A percentile compares a stretch with the other conserved stretches of the same genome.
These are phyloP conservation scores for Solanum megistacrolobum DNA, from an alignment of 257 asterid genomes.

Conservation along the genomic window DNA sequence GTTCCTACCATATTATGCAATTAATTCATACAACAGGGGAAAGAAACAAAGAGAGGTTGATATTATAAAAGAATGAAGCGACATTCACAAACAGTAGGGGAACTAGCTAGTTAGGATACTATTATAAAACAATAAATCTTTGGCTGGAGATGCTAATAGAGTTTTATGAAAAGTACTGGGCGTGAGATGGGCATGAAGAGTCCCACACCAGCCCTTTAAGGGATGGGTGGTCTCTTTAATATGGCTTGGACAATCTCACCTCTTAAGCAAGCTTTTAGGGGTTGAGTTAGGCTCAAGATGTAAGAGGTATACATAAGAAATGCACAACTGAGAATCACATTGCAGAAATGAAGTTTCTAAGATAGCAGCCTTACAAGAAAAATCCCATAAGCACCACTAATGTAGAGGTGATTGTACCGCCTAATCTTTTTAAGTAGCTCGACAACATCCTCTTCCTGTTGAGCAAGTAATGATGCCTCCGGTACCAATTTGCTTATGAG, in stretches of 20 bases:
- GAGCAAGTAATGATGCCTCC: conserved; percentile 13
- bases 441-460: conserved; percentile 20
- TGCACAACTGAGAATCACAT: not conserved
- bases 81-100: not conserved
- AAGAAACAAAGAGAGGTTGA: not conserved
- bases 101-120: not conserved
- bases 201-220: not conserved
- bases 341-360: not conserved
- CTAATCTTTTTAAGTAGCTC: conserved; percentile 28
- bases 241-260: not conserved
- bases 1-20: not conserved
- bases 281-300: not conserved
- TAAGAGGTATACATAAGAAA: not conserved
- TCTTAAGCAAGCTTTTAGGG: not conserved
- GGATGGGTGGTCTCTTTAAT: not conserved
- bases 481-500: conserved; percentile 35
- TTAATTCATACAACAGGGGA: not conserved
- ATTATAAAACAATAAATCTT: not conserved
- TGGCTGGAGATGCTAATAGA: not conserved
- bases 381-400: conserved; percentile 27
- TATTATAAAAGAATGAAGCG: not conserved
- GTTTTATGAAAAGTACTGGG: not conserved
- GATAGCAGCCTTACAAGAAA: conserved; percentile 23
- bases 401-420: conserved; percentile 40
- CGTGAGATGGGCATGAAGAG: not conserved